These are phyloP conservation scores for Trichosporon faecale DNA, from an alignment of 1,284 basidiomycete species.

Conservation along the genomic window DNA sequence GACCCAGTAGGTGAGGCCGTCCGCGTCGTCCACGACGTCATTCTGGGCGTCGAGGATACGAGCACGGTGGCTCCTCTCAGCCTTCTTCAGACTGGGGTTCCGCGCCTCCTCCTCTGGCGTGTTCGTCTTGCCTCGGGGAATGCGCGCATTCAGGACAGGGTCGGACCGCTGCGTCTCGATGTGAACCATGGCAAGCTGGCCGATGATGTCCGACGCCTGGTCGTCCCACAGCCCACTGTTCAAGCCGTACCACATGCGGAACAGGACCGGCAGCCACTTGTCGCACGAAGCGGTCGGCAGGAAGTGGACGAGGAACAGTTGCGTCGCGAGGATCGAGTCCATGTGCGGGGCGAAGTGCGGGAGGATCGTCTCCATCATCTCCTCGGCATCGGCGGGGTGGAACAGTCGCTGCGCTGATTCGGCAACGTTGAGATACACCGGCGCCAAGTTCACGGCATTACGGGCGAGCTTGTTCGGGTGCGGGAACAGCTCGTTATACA, in stretches of 20 bases:
- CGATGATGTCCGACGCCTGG: conserved; percentile 66
- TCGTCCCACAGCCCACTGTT: conserved; percentile 82
- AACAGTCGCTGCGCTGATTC: conserved; percentile 82
- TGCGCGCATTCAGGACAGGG: conserved; percentile 61
- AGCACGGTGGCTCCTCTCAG: conserved; percentile 31
- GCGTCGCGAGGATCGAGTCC: conserved; percentile 71
- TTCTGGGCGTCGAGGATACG: conserved; percentile 40
- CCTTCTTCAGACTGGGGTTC: conserved; percentile 33
- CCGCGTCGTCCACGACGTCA: conserved; percentile 55
- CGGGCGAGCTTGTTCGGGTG: conserved; percentile 77
- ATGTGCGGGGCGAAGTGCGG: conserved; percentile 69
- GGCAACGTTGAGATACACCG: conserved; percentile 72
- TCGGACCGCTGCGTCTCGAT: conserved; percentile 69
- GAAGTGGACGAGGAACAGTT: conserved; percentile 78
- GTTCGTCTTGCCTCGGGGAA: conserved; percentile 55
- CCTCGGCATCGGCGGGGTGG: conserved; percentile 78
- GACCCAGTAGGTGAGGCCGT: conserved; percentile 55
- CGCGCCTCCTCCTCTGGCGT: conserved; percentile 40
- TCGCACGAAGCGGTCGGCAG: conserved; percentile 74
- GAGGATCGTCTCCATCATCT: conserved; percentile 73
- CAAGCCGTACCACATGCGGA: conserved; percentile 75
- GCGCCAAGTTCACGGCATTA: conserved; percentile 58
- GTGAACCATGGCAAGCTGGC: conserved; percentile 68
- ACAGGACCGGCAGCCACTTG: conserved; percentile 73
- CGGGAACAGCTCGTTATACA: conserved; percentile 77